Base-by-base conservation (phyloP, 2,329 filamentous ascomycete species). In the Daldinia eschscholtzii region DNA sequence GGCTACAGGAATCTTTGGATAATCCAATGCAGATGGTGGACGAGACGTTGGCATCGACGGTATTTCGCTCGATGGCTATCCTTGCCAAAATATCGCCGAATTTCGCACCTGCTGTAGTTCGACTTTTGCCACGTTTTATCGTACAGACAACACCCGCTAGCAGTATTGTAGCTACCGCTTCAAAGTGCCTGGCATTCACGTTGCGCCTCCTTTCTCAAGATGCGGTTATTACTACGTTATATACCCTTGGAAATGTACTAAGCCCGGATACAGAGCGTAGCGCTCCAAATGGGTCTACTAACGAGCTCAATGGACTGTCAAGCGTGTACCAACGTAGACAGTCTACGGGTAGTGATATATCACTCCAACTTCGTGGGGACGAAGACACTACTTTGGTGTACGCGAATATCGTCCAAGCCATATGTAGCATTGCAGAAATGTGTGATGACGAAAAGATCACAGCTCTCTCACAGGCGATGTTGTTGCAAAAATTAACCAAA, bases 221-320 rank as follows among this genome's bases (percentile, higher is more conserved):
- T 82, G 91, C 94, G 39, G 88, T 97, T 39, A 98, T 99, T 72
- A 97, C 94, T 4, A 98, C 94, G 0, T 84, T 99, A 9, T 99
- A 99, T 81, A 96, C 94, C 0, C 86, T 99, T n/a, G 96, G 96
- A 20, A 99, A 99, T 77, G 92, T 97, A 3, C 85, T 99, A 13
- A 98, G 94, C 74, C 91, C 93, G 4, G 89, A 88, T 53, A 85
- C 85, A 13, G 88, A 87, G 64, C 81, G 83, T 46, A 83, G 81
- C 50, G 82, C 86, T 61, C 83, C 83, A 35, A 89, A 91, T 72
- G 86, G 86, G 4, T 73, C 79, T 39, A 86, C 85, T 68, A 83
- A 82, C 5, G 81, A 83, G 39, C 74, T 76, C 59, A 75, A 80
- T 6, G 79, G 74, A 0, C 61, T 81, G 23, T 76, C 81, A 0